phyloP scores from a whole-genome alignment of 441 rosid genomes.

The Kokia cookei region DNA sequence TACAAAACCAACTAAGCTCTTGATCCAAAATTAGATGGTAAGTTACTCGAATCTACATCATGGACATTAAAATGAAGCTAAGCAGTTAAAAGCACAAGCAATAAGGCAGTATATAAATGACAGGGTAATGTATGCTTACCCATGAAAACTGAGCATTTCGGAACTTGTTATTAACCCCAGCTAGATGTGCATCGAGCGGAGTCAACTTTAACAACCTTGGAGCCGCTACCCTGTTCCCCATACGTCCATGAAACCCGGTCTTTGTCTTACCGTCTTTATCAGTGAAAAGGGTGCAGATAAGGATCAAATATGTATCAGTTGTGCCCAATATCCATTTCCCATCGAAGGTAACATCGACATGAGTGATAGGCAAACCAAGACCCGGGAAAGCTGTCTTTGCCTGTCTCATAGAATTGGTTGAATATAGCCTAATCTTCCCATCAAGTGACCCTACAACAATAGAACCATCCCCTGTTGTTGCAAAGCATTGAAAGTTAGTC shows the following conservation, averaged over 20 bases:
- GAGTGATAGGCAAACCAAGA: conserved; percentile 61
- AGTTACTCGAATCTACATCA: not conserved
- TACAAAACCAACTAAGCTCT: not conserved
- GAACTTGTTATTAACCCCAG: conserved; percentile 78
- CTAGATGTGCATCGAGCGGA: conserved; percentile 86
- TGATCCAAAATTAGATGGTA: not conserved
- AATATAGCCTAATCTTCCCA: conserved; percentile 90
- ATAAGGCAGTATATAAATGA: not conserved
- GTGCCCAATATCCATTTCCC: conserved; percentile 98
- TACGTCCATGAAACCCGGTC: conserved; percentile 89
- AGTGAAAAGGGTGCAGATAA: conserved; percentile 79
- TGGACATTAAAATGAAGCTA: not conserved
- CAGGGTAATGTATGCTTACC: conserved; percentile 41
- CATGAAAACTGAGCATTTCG: conserved; percentile 92
- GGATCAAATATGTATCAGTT: conserved; percentile 87
- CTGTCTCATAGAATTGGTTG: conserved; percentile 81
- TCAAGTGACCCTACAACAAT: conserved; percentile 93
- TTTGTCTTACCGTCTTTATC: conserved; percentile 79
- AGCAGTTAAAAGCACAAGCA: not conserved
- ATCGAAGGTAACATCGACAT: conserved; percentile 55
- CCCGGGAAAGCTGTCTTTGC: conserved; percentile 98
- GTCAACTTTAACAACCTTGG: conserved; percentile 87
- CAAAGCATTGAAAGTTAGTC: conserved; percentile 93
- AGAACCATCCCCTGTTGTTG: conserved; percentile 95
- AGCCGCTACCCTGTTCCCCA: conserved; percentile 94